Evolutionary conservation across 495 filamentous ascomycete genomes (phyloP).

Genomic region (Penicillium steckii): DNA sequence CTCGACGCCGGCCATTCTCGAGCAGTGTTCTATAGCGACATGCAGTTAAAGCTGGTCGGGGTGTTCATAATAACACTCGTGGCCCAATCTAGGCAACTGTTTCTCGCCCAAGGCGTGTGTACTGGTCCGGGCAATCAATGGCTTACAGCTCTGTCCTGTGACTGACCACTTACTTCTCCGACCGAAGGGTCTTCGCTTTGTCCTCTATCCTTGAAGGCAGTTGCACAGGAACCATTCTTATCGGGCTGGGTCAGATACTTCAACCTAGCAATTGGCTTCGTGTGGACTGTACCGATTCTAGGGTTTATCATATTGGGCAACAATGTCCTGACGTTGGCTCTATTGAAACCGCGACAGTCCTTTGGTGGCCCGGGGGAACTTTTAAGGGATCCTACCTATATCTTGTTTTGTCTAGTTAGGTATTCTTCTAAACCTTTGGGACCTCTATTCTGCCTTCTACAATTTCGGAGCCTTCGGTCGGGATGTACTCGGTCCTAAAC

Average conservation of each 20-base stretch:
- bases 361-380: no score
- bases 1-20: slow-evolving; percentile 52
- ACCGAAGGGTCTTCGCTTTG: not conserved
- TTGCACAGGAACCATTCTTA: not conserved
- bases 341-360: no score
- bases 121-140: slow-evolving; percentile 34
- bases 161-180: slow-evolving; percentile 13
- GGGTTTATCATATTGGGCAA: slow-evolving; percentile 64
- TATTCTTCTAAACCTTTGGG: no score
- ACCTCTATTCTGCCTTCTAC: no score
- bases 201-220: not conserved
- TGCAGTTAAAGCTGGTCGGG: slow-evolving; percentile 35
- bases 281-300: slow-evolving; percentile 64
- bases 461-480: no score
- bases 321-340: no score
- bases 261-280: slow-evolving; percentile 54
- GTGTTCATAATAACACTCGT: slow-evolving; percentile 44
- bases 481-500: no score
- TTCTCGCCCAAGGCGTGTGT: slow-evolving; percentile 37
- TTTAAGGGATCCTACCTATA: no score
- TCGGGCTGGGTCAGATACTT: not conserved
- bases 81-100: slow-evolving; percentile 27
- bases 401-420: no score
- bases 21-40: slow-evolving; percentile 34
- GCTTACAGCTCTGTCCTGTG: slow-evolving; percentile 27